phyloP scores from a whole-genome alignment of 2,329 filamentous ascomycete genomes.

The Colletotrichum tropicale region DNA sequence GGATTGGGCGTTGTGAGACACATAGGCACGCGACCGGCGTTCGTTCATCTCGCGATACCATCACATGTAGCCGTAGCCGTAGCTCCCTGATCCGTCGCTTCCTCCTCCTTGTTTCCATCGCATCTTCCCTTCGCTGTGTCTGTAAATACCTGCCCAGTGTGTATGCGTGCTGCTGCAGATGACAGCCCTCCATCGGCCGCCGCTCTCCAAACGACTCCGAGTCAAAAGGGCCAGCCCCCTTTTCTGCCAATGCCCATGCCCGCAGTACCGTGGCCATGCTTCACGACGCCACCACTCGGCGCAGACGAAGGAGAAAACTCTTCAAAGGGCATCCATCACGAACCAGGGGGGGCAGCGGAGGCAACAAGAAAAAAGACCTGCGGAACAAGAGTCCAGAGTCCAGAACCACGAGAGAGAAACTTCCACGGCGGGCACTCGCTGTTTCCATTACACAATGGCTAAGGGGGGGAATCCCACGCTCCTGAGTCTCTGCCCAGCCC shows the following conservation, averaged over 20 bases:
- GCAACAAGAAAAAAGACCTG: neutral
- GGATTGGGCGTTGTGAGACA: conserved; percentile 5
- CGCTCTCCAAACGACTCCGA: neutral
- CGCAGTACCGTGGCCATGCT: neutral
- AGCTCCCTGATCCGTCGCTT: neutral
- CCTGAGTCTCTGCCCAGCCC: neutral
- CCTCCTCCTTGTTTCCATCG: neutral
- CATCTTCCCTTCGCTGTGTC: neutral
- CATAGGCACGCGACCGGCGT: conserved; percentile 13
- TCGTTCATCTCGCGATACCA: conserved; percentile 5
- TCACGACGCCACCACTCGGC: conserved; percentile 3
- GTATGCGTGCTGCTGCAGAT: neutral
- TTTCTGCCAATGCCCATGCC: neutral
- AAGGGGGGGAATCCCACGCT: conserved; percentile 7
- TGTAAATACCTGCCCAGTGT: neutral
- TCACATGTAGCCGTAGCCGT: conserved; percentile 1
- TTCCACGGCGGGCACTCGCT: conserved; percentile 5
- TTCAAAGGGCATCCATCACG: neutral
- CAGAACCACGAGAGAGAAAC: neutral
- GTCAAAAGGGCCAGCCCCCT: neutral
- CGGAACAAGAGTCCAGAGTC: neutral
- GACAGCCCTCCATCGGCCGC: neutral
- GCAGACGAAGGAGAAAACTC: neutral
- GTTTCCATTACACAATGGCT: conserved; percentile 21
- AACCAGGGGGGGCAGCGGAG: neutral